These are phyloP conservation scores for Wickerhamiella lipophila DNA, from an alignment of 805 yeast species.

Conservation along the genomic window DNA sequence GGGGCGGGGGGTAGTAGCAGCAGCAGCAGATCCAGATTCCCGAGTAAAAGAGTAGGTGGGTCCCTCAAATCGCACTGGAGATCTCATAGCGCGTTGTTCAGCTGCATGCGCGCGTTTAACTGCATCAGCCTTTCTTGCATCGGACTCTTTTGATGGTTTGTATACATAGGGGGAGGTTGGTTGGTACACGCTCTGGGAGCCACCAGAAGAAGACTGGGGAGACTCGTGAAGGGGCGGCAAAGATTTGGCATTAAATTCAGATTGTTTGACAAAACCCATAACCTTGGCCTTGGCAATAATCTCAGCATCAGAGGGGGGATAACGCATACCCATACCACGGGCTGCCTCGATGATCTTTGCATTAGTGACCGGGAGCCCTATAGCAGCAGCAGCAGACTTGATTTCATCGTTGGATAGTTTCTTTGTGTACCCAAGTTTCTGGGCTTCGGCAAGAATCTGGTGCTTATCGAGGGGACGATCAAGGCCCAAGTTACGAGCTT, in stretches of 20 bases:
- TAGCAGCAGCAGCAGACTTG: constrained; percentile 7
- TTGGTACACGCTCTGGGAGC: neutral
- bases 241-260: neutral
- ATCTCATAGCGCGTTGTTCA: constrained; percentile 2
- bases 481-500: constrained; percentile 13
- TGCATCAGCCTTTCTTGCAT: neutral
- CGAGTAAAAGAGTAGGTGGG: neutral
- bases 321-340: constrained; percentile 17
- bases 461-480: constrained; percentile 10
- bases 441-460: constrained; percentile 19
- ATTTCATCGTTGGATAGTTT: constrained; percentile 11
- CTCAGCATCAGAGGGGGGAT: constrained; percentile 12
- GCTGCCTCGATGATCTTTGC: constrained; percentile 18
- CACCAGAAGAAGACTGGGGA: neutral
- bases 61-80: neutral
- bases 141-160: neutral
- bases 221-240: neutral
- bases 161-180: neutral
- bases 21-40: neutral
- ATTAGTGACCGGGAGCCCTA: constrained; percentile 14
- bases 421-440: constrained; percentile 12
- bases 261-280: constrained; percentile 11
- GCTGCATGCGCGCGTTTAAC: constrained; percentile 9
- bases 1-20: neutral
- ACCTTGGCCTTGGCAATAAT: constrained; percentile 15